A percentile compares a stretch with the other conserved stretches of the same genome.
Evolutionary conservation across 768 basidiomycete species (phyloP).

Genomic region (Leccinum sublutescens): DNA sequence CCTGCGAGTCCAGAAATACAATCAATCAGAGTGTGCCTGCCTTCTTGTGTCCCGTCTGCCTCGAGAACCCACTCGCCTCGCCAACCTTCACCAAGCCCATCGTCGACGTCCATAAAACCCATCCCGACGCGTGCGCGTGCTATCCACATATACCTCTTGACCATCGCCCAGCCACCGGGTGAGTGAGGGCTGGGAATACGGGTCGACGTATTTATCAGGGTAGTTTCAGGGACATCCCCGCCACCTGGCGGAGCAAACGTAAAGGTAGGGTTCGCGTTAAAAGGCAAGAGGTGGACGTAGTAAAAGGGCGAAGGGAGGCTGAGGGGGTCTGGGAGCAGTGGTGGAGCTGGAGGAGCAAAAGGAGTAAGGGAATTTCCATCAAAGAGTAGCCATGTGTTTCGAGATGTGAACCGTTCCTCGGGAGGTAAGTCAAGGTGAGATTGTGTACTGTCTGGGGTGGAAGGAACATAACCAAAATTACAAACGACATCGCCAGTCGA

Average conservation of each 20-base stretch:
- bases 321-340: constrained; percentile 56
- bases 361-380: constrained; percentile 62
- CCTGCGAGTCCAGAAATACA: constrained; percentile 43
- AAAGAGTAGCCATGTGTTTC: constrained; percentile 66
- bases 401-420: constrained; percentile 19
- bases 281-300: constrained; percentile 63
- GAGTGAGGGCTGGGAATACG: constrained; percentile 60
- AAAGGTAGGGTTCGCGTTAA: constrained; percentile 25
- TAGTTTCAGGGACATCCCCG: constrained; percentile 44
- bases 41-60: constrained; percentile 72
- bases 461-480: constrained; percentile 76
- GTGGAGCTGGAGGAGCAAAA: constrained; percentile 51
- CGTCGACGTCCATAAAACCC: constrained; percentile 35
- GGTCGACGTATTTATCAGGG: constrained; percentile 37
- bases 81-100: constrained; percentile 64
- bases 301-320: constrained; percentile 74
- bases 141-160: constrained; percentile 65
- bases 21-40: constrained; percentile 53
- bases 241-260: constrained; percentile 29
- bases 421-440: constrained; percentile 17
- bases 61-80: constrained; percentile 79
- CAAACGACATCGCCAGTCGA: constrained; percentile 76
- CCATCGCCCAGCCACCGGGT: constrained; percentile 56
- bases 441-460: constrained; percentile 30
- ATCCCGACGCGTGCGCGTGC: constrained; percentile 45